Percentiles rank a stretch among this genome's conserved stretches.
Conservation (phyloP, 139 green algal genomes). For the Coelastrella sp. region DNA sequence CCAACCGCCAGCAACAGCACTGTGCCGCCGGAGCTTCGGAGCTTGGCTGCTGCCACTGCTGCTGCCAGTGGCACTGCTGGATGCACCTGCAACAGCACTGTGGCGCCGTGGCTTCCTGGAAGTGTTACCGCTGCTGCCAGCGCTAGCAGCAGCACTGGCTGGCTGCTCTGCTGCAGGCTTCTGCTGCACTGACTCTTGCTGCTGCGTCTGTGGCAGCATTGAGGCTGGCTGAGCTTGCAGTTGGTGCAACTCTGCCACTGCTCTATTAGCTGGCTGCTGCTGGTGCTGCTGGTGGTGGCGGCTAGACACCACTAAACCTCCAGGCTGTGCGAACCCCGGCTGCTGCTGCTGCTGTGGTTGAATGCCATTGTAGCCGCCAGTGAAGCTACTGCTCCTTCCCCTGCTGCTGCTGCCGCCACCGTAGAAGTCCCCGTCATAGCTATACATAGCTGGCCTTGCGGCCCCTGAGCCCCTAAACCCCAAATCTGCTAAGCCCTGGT, state of each 20-base stretch:
- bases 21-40: too few species aligned
- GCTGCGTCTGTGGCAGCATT: neutral
- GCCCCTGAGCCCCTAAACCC: neutral
- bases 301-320: neutral
- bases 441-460: neutral
- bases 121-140: neutral
- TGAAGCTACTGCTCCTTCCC: neutral
- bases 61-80: too few species aligned
- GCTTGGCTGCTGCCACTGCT: neutral
- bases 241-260: neutral
- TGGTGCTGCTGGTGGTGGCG: neutral
- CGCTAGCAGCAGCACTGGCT: neutral
- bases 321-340: neutral
- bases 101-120: neutral
- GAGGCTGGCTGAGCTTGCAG: neutral
- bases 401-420: neutral
- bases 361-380: neutral
- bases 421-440: neutral
- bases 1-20: neutral
- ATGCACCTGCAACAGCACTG: too few species aligned
- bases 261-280: neutral
- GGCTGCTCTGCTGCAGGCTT: neutral
- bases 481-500: too few species aligned
- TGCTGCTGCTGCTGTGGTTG: neutral
- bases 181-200: neutral